A percentile compares a stretch with the other conserved stretches of the same genome.
Conservation (phyloP, 2,329 filamentous ascomycete genomes). For the Aspergillus luchuensis region DNA sequence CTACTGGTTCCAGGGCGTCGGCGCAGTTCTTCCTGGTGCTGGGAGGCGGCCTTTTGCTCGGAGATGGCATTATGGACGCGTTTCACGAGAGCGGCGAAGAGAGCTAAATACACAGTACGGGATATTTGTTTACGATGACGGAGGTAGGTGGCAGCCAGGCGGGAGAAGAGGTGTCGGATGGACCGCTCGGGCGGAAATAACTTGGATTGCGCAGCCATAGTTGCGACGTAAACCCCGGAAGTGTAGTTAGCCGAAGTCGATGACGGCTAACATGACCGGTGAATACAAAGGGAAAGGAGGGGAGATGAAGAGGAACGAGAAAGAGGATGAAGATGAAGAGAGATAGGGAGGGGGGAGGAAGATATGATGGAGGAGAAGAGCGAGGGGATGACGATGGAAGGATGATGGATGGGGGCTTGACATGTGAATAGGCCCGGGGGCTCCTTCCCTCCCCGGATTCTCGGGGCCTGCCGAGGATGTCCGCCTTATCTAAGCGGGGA, state of each 20-base stretch:
- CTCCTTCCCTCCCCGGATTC: slow-evolving; percentile 11
- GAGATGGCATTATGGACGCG: slow-evolving; percentile 88
- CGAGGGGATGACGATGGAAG: neutral
- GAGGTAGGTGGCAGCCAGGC: slow-evolving; percentile 73
- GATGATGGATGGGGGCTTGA: slow-evolving; percentile 6
- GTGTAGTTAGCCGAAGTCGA: slow-evolving; percentile 24
- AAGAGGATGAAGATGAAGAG: neutral
- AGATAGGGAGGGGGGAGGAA: neutral
- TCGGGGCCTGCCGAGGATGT: slow-evolving; percentile 19
- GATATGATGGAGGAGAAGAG: neutral
- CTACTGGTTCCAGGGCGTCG: slow-evolving; percentile 52
- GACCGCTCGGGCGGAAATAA: slow-evolving; percentile 65
- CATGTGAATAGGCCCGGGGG: slow-evolving; percentile 21
- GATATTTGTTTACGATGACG: slow-evolving; percentile 80
- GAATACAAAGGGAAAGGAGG: neutral
- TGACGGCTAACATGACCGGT: slow-evolving; percentile 25
- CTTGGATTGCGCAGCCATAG: slow-evolving; percentile 77
- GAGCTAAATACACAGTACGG: slow-evolving; percentile 77
- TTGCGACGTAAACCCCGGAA: slow-evolving; percentile 16
- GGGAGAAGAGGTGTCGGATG: slow-evolving; percentile 64
- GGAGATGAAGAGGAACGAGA: neutral
- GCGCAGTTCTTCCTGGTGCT: slow-evolving; percentile 64
- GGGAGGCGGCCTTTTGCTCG: slow-evolving; percentile 85
- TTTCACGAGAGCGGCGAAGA: slow-evolving; percentile 78
- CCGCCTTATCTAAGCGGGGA: slow-evolving; percentile 13